Conservation (phyloP, 108 stramenopile species). For the Cylindrotheca closterium region DNA sequence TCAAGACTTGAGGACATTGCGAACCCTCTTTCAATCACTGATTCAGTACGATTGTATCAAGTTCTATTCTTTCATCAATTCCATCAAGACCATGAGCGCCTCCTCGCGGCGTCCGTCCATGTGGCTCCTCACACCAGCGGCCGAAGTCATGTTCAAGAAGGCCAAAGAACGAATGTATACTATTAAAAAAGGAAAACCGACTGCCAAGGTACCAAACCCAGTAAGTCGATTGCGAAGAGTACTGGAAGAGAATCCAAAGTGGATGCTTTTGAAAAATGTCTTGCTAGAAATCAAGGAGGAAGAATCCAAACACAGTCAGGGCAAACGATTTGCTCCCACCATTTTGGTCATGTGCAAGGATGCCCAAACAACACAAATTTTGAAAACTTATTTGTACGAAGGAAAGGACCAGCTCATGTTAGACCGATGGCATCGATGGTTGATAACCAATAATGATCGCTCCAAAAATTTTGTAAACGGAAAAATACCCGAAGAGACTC, state of each 20-base stretch:
- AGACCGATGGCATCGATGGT: conserved; percentile 56
- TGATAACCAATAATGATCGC: conserved; percentile 67
- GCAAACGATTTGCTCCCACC: conserved; percentile 21
- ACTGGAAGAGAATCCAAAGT: conserved; percentile 95
- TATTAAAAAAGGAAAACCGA: conserved; percentile 39
- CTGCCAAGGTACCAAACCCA: conserved; percentile 41
- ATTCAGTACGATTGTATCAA: conserved; percentile 92
- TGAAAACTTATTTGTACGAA: conserved; percentile 65
- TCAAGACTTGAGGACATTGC: conserved; percentile 80
- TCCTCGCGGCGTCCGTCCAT: conserved; percentile 68
- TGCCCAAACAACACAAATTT: conserved; percentile 66
- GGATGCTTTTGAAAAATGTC: conserved; percentile 77
- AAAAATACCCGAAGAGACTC: conserved; percentile 58
- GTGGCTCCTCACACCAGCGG: conserved; percentile 88
- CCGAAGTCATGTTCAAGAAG: conserved; percentile 85
- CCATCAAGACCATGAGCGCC: conserved; percentile 70
- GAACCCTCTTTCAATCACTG: conserved; percentile 88
- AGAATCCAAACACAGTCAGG: conserved; percentile 10
- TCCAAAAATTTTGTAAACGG: conserved; percentile 46
- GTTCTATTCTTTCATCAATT: conserved; percentile 82
- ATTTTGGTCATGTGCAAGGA: conserved; percentile 92
- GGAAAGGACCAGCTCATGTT: conserved; percentile 53
- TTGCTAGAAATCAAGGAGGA: conserved; percentile 79
- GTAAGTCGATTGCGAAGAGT: conserved; percentile 57
- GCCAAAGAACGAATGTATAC: conserved; percentile 89